Base-by-base conservation (phyloP, 352 stramenopile genomes). In the Phytophthora pistaciae region DNA sequence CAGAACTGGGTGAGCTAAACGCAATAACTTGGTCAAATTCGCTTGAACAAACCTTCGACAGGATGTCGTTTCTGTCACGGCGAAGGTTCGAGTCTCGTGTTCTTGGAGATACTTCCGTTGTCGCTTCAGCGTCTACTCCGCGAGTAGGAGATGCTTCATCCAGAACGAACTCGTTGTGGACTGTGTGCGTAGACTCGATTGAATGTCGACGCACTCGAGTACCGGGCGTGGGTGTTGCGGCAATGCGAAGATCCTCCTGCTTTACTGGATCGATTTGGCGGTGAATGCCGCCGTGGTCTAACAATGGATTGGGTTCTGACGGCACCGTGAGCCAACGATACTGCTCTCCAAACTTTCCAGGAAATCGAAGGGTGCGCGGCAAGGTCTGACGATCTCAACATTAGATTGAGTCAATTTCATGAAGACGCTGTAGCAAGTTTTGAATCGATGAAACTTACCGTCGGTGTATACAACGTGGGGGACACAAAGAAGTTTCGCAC, bases 401-500 rank as follows among this genome's bases (percentile, higher is more conserved):
- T 33, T 9, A 33, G 29, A 33, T 33, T 33, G 29, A 9, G 29
- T 33, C 29, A 33, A 33, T 7, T 33, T 33, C 29, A 33, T 33
- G 29, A 33, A 33, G 29, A 33, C 8, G 29, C 8, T 33, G 29
- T 33, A 33, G 29, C 6, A 33, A 33, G 29, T 33, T 33, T 33
- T 33, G 3, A 33, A 33, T 33, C 1, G 11, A 33, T 60, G 11
- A n/a, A 64, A 3, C 72, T n/a, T 63, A 89, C 84, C 79, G 74
- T 62, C 8, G 70, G 56, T 1, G 77, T 80, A 67, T 86, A 94
- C 7, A 81, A 53, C 11, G 67, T 85, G 4, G 82, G 70, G 14
- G 84, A 92, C 5, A 79, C 78, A 49, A 93, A 83, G 27, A 93
- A 70, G 49, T 92, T 93, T 3, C 88, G 77, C 8, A 88, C 50